phyloP scores from a whole-genome alignment of 306 rosid species.

The Sechiopsis laciniata region DNA sequence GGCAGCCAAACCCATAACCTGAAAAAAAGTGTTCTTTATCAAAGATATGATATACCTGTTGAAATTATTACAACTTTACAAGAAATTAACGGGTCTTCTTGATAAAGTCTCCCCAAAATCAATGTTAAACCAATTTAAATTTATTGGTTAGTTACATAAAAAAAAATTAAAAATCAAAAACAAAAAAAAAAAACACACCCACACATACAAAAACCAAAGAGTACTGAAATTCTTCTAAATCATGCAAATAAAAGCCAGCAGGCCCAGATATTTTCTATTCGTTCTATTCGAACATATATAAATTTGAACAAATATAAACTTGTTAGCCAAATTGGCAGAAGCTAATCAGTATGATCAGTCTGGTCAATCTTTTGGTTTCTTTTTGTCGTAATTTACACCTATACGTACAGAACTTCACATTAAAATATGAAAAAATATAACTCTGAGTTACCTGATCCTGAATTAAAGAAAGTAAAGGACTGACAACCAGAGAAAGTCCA shows the following conservation, averaged over 20 bases:
- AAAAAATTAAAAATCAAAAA: too few relatives aligned
- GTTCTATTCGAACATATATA: not conserved
- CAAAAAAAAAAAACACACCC: too few relatives aligned
- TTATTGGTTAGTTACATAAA: too few relatives aligned
- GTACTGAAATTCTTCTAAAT: not conserved
- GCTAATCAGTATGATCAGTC: not conserved
- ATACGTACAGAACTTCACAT: not conserved
- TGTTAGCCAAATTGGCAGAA: not conserved
- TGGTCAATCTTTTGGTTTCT: not conserved
- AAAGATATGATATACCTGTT: not conserved
- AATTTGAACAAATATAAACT: not conserved
- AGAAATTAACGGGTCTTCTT: not conserved
- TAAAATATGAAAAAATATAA: slow-evolving; percentile 16
- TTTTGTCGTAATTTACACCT: not conserved
- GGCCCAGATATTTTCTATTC: not conserved
- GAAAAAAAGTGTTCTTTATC: slow-evolving; percentile 26
- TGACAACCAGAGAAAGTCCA: slow-evolving; percentile 87
- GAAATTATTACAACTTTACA: not conserved
- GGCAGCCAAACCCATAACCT: slow-evolving; percentile 94
- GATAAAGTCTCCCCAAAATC: not conserved
- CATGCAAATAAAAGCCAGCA: not conserved
- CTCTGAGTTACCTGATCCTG: slow-evolving; percentile 77
- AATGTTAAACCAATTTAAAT: not conserved
- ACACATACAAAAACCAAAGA: too few relatives aligned
- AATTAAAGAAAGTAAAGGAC: slow-evolving; percentile 86